Conservation (phyloP, 371 early-diverging fungal species). For the Neoconidiobolus thromboides region DNA sequence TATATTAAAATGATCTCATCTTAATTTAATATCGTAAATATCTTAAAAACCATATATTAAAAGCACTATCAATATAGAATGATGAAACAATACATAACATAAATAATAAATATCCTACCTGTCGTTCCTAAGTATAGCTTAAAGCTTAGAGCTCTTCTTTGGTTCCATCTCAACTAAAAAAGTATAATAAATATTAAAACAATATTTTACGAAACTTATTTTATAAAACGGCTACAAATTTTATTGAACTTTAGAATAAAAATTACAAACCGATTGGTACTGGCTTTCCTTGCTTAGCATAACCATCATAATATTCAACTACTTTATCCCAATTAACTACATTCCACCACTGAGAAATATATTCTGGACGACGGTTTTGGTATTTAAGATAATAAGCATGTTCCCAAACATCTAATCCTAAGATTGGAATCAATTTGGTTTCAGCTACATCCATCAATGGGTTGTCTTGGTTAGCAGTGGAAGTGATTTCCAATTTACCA, state of each 20-base stretch:
- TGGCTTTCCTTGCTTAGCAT: constrained; percentile 6
- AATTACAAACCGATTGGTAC: constrained; percentile 8
- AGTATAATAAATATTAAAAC: too few species aligned
- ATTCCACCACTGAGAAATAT: constrained; percentile 22
- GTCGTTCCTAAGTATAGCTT: too few species aligned
- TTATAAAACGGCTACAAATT: not conserved
- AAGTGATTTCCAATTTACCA: constrained; percentile 13
- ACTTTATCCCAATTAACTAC: constrained; percentile 23
- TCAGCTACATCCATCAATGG: constrained; percentile 14
- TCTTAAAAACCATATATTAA: too few species aligned
- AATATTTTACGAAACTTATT: too few species aligned
- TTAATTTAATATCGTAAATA: too few species aligned
- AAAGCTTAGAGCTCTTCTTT: too few species aligned
- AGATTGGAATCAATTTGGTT: constrained; percentile 12
- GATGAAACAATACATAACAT: too few species aligned
- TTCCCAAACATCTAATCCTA: constrained; percentile 30
- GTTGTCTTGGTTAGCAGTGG: constrained; percentile 23
- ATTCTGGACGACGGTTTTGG: constrained; percentile 15
- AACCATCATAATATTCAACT: constrained; percentile 10
- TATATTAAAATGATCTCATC: too few species aligned
- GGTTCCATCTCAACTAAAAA: too few species aligned
- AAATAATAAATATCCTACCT: too few species aligned
- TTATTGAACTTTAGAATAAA: not conserved
- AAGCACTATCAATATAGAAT: too few species aligned
- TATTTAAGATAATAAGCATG: constrained; percentile 33